Evolutionary conservation across 202 grass and related monocot genomes (phyloP), one percentile per base, ranked within the genome.

Genomic region (Musa balbisiana): DNA sequence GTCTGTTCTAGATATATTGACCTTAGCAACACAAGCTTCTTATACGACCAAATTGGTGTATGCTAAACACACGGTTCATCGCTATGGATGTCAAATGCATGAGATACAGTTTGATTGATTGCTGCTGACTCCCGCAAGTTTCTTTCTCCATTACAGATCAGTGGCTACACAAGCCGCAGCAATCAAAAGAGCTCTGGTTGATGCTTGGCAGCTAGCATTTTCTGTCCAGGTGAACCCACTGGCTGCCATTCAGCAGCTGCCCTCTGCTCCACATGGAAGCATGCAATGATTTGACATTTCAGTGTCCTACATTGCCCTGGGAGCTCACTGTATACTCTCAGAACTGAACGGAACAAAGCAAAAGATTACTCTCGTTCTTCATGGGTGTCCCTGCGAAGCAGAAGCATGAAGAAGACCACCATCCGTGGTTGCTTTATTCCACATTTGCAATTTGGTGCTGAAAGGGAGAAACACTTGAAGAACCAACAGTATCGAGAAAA

Each of bases 221-320:
- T 94, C 87, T 11, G 81, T 93, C 68, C 94, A 98, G 84, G 83
- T 92, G 87, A 98, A 98, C 77, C 94, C 94, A 0, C 84, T 98
- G 52, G 94, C 94, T 76, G 88, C 91, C 64, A 87, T 92, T 64
- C 94, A 91, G 67, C 90, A 97, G 68, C 55, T 82, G 66, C 88
- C 93, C 26, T 84, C 87, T 55, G 78, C 69, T 49, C 84, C 87
- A 20, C 83, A 84, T 76, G 76, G 77, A 76, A 85, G 50, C 80
- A 15, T 23, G 52, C 51, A 26, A 54, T 73, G 21, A 26, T 55
- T 22, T 8, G 14, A 16, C 10, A 11, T 3, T 71, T 15, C 62
- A 25, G 21, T 2, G 23, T 64, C 29, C 29, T 33, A 3, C 3
- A 3, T 43, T 43, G 33, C 4, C 29, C 5, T 43, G 5, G 5